Evolutionary conservation across 768 basidiomycete species (phyloP).

Genomic region (Russula sp.): DNA sequence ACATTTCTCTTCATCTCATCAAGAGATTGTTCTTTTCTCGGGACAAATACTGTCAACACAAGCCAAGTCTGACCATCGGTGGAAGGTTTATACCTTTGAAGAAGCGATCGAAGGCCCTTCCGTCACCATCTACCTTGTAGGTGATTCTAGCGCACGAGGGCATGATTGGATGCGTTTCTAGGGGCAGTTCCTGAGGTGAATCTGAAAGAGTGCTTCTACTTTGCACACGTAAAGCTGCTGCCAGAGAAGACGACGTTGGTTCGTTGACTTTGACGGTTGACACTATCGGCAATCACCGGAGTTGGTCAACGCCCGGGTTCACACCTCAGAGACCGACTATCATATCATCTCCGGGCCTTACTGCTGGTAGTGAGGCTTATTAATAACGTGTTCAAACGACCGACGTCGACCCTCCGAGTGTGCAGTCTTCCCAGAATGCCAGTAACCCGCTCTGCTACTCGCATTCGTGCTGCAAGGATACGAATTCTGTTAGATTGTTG

Average conservation of each 20-base stretch:
- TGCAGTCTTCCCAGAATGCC: conserved; percentile 20
- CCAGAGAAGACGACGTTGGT: no score
- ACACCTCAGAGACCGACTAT: no score
- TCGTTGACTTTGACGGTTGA: no score
- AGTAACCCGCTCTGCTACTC: conserved; percentile 27
- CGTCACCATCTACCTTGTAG: conserved; percentile 5
- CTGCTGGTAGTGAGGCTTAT: conserved; percentile 2
- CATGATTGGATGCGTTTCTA: not conserved
- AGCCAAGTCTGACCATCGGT: not conserved
- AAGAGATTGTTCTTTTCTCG: conserved; percentile 52
- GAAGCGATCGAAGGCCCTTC: conserved; percentile 45
- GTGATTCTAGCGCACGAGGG: conserved; percentile 14
- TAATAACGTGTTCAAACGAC: not conserved
- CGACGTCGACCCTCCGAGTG: not conserved
- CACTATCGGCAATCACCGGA: conserved; percentile 16
- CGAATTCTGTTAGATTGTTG: not conserved
- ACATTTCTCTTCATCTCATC: conserved; percentile 52
- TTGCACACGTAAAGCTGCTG: no score
- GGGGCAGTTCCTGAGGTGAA: no score
- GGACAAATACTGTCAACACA: conserved; percentile 9
- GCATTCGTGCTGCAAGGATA: conserved; percentile 4
- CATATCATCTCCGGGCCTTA: not conserved
- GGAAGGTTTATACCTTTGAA: conserved; percentile 38
- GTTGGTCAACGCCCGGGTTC: not conserved
- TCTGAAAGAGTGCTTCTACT: no score